Evolutionary conservation across 1,284 basidiomycete genomes (phyloP).

Genomic region (Cutaneotrichosporon dermatis): DNA sequence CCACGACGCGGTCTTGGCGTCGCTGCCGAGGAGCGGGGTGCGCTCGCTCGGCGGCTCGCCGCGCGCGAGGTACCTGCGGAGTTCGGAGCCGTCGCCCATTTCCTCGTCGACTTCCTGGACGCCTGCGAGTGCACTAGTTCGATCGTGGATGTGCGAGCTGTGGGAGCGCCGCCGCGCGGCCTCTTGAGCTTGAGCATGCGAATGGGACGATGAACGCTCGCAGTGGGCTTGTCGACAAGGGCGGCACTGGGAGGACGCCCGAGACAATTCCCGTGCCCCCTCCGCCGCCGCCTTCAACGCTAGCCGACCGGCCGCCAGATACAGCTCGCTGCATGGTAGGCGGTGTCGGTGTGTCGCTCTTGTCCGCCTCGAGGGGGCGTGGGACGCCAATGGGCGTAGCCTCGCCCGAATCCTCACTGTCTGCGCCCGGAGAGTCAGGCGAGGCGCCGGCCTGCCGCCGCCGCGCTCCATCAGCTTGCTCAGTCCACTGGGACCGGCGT

Average conservation of each 20-base stretch:
- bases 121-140: conserved; percentile 1
- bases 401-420: conserved; percentile 10
- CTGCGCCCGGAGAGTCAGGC: neutral
- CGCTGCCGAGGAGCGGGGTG: conserved; percentile 13
- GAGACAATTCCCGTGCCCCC: neutral
- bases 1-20: conserved; percentile 17
- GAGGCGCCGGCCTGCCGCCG: neutral
- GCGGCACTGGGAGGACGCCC: neutral
- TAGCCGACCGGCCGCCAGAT: no score
- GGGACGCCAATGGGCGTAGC: conserved; percentile 11
- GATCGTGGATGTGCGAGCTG: neutral
- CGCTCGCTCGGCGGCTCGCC: conserved; percentile 10
- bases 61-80: conserved; percentile 15
- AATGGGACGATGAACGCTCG: neutral
- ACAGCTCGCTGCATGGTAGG: no score
- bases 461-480: conserved; percentile 38
- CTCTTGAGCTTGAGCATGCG: neutral
- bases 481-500: conserved; percentile 33
- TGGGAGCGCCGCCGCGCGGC: neutral
- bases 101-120: conserved; percentile 16
- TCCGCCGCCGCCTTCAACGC: no score
- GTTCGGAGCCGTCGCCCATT: conserved; percentile 10
- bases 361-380: neutral
- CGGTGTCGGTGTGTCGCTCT: neutral
- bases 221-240: neutral